A percentile compares a stretch with the other conserved stretches of the same genome.
phyloP scores from a whole-genome alignment of 148 eudicot genomes.

The Tetragonia tetragonoides region DNA sequence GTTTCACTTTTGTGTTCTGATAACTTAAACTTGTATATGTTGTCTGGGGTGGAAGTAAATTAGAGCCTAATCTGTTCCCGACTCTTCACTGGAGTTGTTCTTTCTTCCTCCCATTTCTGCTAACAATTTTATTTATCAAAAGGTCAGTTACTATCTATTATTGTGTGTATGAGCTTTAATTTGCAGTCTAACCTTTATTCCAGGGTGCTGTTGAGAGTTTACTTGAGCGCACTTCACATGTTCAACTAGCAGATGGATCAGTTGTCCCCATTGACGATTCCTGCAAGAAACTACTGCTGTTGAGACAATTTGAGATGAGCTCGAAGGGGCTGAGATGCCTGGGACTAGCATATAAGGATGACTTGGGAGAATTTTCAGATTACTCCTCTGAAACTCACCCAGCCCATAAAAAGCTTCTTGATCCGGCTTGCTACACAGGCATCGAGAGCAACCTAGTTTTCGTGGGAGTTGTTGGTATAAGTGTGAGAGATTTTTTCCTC shows the following conservation, averaged over 20 bases:
- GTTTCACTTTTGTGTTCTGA: background rate
- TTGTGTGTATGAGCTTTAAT: background rate
- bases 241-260: slow-evolving; percentile 87
- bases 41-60: slow-evolving; percentile 3
- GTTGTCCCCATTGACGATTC: slow-evolving; percentile 57
- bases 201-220: slow-evolving; percentile 93
- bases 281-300: slow-evolving; percentile 52
- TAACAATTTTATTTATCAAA: background rate
- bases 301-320: slow-evolving; percentile 66
- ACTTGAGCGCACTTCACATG: slow-evolving; percentile 64
- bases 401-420: slow-evolving; percentile 73
- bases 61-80: background rate
- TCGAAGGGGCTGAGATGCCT: slow-evolving; percentile 85
- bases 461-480: slow-evolving; percentile 78
- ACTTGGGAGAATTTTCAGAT: slow-evolving; percentile 63
- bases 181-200: background rate
- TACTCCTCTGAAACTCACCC: slow-evolving; percentile 59
- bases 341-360: slow-evolving; percentile 78
- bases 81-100: slow-evolving; percentile 1
- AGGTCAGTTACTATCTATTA: background rate
- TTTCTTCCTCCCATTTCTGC: background rate
- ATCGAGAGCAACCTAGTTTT: slow-evolving; percentile 71
- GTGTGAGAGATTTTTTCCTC: slow-evolving; percentile 45
- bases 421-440: slow-evolving; percentile 59
- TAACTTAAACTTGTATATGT: background rate